phyloP scores from a whole-genome alignment of 2,329 filamentous ascomycete species.

The Fusarium acutatum region DNA sequence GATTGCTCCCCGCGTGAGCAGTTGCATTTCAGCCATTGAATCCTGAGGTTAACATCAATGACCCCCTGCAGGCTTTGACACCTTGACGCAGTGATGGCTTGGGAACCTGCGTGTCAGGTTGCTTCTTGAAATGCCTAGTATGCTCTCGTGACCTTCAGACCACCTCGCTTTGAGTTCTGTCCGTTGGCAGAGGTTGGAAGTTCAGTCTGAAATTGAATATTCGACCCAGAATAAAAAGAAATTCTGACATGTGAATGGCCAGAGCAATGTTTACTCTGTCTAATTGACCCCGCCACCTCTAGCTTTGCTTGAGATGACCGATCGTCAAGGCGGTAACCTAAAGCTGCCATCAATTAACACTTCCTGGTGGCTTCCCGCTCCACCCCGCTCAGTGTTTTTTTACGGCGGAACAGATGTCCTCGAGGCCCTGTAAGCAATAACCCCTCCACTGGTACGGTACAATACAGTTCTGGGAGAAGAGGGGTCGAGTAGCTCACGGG shows the following conservation, averaged over 20 bases:
- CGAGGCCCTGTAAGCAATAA: slow-evolving; percentile 21
- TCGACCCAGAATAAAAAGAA: background rate
- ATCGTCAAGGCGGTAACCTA: slow-evolving; percentile 21
- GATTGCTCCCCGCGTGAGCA: slow-evolving; percentile 23
- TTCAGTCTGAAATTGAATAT: slow-evolving; percentile 6
- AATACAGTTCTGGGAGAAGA: background rate
- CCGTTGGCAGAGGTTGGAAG: background rate
- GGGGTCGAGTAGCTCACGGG: slow-evolving; percentile 9
- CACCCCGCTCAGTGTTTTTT: slow-evolving; percentile 28
- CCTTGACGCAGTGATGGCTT: background rate
- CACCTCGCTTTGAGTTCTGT: background rate
- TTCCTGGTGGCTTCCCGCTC: slow-evolving; percentile 21
- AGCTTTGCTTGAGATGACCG: background rate
- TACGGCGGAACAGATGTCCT: slow-evolving; percentile 10
- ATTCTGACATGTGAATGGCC: slow-evolving; percentile 14
- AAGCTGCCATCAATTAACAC: slow-evolving; percentile 13
- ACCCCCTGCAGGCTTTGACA: slow-evolving; percentile 10
- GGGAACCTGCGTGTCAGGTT: background rate
- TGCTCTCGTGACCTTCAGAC: background rate
- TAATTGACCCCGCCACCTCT: background rate
- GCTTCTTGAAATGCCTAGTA: background rate
- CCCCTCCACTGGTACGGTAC: slow-evolving; percentile 17
- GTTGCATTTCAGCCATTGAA: slow-evolving; percentile 12
- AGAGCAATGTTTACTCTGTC: background rate
- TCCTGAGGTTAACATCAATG: background rate